These are phyloP conservation scores for Puccinia novopanici DNA, from an alignment of 1,284 basidiomycete genomes.

Conservation along the genomic window DNA sequence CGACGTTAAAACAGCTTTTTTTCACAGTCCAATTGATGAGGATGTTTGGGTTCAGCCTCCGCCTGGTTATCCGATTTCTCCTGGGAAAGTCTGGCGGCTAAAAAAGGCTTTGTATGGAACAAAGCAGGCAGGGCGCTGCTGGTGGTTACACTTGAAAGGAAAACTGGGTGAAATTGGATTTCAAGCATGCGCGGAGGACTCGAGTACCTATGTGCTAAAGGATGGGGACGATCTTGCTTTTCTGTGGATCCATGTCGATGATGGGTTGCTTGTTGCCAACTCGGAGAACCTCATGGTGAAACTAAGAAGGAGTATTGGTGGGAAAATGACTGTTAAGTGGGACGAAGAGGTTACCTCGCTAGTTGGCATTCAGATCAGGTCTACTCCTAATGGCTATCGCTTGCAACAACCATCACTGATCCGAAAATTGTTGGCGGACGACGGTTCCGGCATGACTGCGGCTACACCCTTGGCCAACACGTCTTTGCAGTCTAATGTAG, in stretches of 20 bases:
- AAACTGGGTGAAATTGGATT: neutral
- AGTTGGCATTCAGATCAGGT: neutral
- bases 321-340: neutral
- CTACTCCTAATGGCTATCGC: neutral
- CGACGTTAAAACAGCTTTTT: neutral
- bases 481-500: neutral
- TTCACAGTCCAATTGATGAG: conserved; percentile 3
- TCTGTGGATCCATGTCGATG: neutral
- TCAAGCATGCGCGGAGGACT: neutral
- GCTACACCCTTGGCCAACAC: neutral
- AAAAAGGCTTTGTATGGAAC: conserved; percentile 1
- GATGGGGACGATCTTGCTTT: too few relatives aligned
- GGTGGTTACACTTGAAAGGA: neutral
- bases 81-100: neutral
- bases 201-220: neutral
- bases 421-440: too few relatives aligned
- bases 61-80: too few relatives aligned
- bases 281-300: neutral
- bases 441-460: too few relatives aligned
- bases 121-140: neutral
- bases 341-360: neutral
- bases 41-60: conserved; percentile 5
- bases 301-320: neutral
- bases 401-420: neutral
- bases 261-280: neutral